These are phyloP conservation scores for Ceratobasidium sp. DNA, from an alignment of 1,284 basidiomycete genomes.

Conservation along the genomic window DNA sequence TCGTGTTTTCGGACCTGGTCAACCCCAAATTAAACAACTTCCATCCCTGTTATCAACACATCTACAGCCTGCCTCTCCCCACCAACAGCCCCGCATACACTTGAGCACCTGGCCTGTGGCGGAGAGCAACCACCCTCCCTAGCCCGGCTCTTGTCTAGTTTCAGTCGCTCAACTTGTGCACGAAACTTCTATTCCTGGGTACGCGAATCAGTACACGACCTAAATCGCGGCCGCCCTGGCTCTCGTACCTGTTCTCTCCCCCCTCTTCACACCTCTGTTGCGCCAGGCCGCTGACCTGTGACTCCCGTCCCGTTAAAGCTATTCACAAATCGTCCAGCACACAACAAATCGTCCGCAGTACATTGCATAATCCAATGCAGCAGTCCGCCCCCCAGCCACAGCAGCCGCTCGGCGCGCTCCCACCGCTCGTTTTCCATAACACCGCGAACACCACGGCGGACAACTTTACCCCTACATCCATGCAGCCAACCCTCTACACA, in stretches of 20 bases:
- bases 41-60: not conserved
- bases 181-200: not conserved
- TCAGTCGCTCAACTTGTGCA: conserved; percentile 5
- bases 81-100: conserved; percentile 26
- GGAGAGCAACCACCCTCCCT: no score
- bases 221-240: conserved; percentile 5
- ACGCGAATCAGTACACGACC: not conserved
- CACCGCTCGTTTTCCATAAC: conserved; percentile 33
- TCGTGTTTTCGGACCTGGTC: conserved; percentile 34
- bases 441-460: conserved; percentile 23
- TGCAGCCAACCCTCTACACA: conserved; percentile 9
- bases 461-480: conserved; percentile 8
- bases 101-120: conserved; percentile 25
- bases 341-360: no score
- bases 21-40: conserved; percentile 25
- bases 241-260: conserved; percentile 1
- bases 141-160: conserved; percentile 24
- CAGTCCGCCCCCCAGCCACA: conserved; percentile 26
- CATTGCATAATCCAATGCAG: conserved; percentile 9
- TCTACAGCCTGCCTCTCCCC: not conserved
- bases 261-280: not conserved
- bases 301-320: conserved; percentile 17
- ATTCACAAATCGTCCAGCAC: not conserved
- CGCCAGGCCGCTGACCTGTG: conserved; percentile 4
- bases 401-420: conserved; percentile 27